phyloP scores from a whole-genome alignment of 129 eudicot genomes.

The Centrapalus pauciflorus region DNA sequence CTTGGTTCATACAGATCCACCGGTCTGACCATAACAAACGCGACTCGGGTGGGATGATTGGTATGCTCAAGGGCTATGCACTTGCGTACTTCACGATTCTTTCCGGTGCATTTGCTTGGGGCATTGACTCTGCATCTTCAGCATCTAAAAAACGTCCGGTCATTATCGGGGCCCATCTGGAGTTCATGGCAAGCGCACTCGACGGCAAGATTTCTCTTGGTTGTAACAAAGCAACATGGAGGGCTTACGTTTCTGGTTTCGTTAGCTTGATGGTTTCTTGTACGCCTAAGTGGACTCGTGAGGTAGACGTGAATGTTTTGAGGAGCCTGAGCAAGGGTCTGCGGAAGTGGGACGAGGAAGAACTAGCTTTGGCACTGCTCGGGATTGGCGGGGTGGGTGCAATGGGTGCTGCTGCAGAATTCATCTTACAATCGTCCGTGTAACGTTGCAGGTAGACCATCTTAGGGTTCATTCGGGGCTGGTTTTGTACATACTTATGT shows the following conservation, averaged over 20 bases:
- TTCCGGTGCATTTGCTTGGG: constrained; percentile 81
- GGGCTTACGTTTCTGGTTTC: constrained; percentile 72
- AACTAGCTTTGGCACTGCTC: constrained; percentile 66
- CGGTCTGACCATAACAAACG: constrained; percentile 31
- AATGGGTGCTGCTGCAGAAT: constrained; percentile 90
- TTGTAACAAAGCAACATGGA: constrained; percentile 79
- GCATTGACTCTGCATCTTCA: constrained; percentile 45
- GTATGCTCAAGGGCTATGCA: constrained; percentile 71
- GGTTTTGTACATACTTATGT: constrained; percentile 17
- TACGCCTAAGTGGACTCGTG: constrained; percentile 61
- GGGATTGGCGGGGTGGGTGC: constrained; percentile 64
- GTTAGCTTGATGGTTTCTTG: constrained; percentile 81
- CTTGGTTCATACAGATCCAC: constrained; percentile 75
- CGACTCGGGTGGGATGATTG: constrained; percentile 59
- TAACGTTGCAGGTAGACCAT: background rate
- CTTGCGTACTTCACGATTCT: constrained; percentile 76
- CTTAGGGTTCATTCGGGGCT: background rate
- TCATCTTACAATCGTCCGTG: constrained; percentile 45
- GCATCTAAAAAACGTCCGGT: constrained; percentile 45
- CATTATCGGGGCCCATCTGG: constrained; percentile 54
- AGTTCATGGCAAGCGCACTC: constrained; percentile 67
- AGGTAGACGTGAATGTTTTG: constrained; percentile 64
- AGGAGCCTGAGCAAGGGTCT: constrained; percentile 78
- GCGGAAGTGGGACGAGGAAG: constrained; percentile 83
- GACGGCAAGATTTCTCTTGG: constrained; percentile 88